Conservation (phyloP, 805 yeast genomes). For the Kazachstania taianensis region DNA sequence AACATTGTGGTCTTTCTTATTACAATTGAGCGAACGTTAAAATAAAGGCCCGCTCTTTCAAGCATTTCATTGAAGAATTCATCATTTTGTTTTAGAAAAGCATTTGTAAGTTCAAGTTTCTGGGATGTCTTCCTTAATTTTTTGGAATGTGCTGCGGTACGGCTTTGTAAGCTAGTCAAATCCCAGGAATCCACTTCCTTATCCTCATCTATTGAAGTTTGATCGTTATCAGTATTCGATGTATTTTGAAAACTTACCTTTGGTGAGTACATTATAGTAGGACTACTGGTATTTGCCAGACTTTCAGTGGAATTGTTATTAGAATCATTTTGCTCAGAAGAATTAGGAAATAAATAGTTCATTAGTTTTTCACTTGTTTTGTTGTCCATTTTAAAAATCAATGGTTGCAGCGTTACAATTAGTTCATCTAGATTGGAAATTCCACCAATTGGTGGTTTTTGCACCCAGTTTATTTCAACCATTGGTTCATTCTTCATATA, state of each 20-base stretch:
- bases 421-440: slow-evolving; percentile 45
- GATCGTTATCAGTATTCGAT: background rate
- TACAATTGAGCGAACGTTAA: slow-evolving; percentile 50
- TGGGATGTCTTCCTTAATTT: slow-evolving; percentile 8
- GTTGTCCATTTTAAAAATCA: slow-evolving; percentile 49
- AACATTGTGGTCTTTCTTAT: slow-evolving; percentile 40
- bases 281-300: background rate
- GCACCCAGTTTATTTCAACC: slow-evolving; percentile 40
- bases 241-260: background rate
- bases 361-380: slow-evolving; percentile 40
- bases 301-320: background rate
- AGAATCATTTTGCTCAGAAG: too few relatives aligned
- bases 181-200: slow-evolving; percentile 15
- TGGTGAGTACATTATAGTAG: background rate
- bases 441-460: slow-evolving; percentile 56
- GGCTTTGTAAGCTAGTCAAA: slow-evolving; percentile 7
- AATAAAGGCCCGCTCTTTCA: slow-evolving; percentile 54
- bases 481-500: slow-evolving; percentile 27
- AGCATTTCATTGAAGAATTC: slow-evolving; percentile 47
- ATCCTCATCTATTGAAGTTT: slow-evolving; percentile 4
- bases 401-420: slow-evolving; percentile 40
- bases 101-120: slow-evolving; percentile 1
- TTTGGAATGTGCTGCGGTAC: background rate
- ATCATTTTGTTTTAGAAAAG: slow-evolving; percentile 2
- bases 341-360: slow-evolving; percentile 38